Evolutionary conservation across 2,329 filamentous ascomycete species (phyloP), one percentile per base, ranked within the genome.

Genomic region (Alternaria tenuissima): DNA sequence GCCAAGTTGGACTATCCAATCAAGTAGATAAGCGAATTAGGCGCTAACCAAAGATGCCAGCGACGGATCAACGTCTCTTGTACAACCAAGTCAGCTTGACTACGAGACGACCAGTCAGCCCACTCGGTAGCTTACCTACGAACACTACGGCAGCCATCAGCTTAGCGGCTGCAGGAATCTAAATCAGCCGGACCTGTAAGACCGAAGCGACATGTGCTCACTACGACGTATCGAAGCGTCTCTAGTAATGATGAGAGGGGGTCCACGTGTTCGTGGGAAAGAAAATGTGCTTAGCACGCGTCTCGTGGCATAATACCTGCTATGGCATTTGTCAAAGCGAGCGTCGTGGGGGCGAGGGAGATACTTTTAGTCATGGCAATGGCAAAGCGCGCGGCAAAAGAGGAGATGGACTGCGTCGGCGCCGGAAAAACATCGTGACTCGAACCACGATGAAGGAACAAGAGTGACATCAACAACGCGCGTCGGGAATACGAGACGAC

Each of bases 381-480:
- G 38, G 0, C 3, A 24, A 24, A 42, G 8, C 20, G 39, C 7
- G 39, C 20, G 20, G 20, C 39, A 42, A 24, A 42, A 12, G 20
- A 16, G 20, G 39, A 16, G 12, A 7, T 30, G 16, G 14, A 16
- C 20, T 24, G 32, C 20, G 14, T 36, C 46, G 46, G 14, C 20
- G n/a, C 7, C 32, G 32, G 30, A 34, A 49, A 22, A 49, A 36
- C 14, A 24, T 22, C 16, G 46, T 24, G 46, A 38, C 32, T 36
- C 22, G 46, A 6, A 36, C 20, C 32, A 26, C 14, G 32, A 36
- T 49, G 30, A 26, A 4, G 24, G 30, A 36, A 12, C 30, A 42
- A n/a, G 14, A 53, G 51, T 43, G 51, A 53, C 51, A 43, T 43
- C 24, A 43, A 34, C 24, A 43, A 43, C 18, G 38, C 51, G 51